Conservation (phyloP, 2,329 filamentous ascomycete genomes). For the Aspergillus sp. region DNA sequence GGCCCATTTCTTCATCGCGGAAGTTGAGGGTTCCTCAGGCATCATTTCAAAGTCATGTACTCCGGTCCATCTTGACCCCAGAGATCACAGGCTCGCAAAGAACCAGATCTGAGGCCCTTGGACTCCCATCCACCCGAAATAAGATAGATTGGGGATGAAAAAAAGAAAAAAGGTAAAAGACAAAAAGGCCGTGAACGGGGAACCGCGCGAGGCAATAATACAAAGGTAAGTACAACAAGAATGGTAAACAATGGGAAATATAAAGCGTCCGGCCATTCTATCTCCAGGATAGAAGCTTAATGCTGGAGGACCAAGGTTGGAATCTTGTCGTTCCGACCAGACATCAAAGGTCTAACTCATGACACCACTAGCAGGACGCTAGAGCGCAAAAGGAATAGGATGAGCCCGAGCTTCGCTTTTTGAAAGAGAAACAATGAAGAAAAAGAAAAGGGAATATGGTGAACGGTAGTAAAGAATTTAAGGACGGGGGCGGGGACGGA, state of each 20-base stretch:
- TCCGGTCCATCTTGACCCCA: slow-evolving; percentile 4
- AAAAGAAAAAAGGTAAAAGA: slow-evolving; percentile 8
- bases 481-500: slow-evolving; percentile 51
- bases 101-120: background rate
- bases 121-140: slow-evolving; percentile 1
- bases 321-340: background rate
- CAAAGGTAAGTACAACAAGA: slow-evolving; percentile 14
- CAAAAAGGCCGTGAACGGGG: background rate
- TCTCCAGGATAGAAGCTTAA: slow-evolving; percentile 26
- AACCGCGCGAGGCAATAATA: background rate
- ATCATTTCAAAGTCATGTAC: slow-evolving; percentile 22
- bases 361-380: background rate
- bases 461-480: slow-evolving; percentile 20
- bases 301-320: slow-evolving; percentile 12
- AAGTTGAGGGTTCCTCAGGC: slow-evolving; percentile 15
- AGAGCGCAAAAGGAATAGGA: background rate
- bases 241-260: slow-evolving; percentile 2
- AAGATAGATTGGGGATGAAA: slow-evolving; percentile 1
- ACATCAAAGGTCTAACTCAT: background rate
- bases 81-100: background rate
- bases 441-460: slow-evolving; percentile 6
- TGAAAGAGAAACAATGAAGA: background rate
- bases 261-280: slow-evolving; percentile 19
- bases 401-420: slow-evolving; percentile 1
- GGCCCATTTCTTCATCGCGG: slow-evolving; percentile 17